Percentiles rank a stretch among this genome's conserved stretches.
phyloP scores from a whole-genome alignment of 169 alveolate species.

The Amoebophrya sp. region DNA sequence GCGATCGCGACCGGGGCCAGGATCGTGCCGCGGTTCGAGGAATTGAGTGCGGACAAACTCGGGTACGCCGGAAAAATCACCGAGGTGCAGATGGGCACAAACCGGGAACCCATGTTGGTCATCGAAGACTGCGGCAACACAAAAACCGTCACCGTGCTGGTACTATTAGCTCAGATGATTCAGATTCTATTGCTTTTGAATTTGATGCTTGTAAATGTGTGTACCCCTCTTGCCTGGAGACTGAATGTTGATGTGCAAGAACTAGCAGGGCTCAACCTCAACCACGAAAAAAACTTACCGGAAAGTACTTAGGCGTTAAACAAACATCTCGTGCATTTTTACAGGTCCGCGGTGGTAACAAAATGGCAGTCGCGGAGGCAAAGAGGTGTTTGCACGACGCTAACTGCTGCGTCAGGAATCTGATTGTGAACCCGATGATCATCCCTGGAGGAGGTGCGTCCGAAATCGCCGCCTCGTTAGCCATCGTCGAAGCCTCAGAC shows the following conservation, averaged over 20 bases:
- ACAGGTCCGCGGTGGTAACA: conserved; percentile 88
- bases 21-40: conserved; percentile 46
- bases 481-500: conserved; percentile 84
- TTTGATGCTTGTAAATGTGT: background rate
- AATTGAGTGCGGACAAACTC: conserved; percentile 81
- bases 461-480: conserved; percentile 88
- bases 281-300: conserved; percentile 49
- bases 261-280: no score
- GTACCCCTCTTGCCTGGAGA: no score
- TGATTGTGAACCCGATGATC: conserved; percentile 39
- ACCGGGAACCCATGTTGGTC: conserved; percentile 84
- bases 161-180: no score
- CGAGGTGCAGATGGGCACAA: conserved; percentile 89
- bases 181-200: no score
- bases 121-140: conserved; percentile 71
- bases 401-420: conserved; percentile 90
- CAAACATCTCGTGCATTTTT: no score
- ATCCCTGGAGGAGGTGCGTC: conserved; percentile 82
- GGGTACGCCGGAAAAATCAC: conserved; percentile 87
- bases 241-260: no score
- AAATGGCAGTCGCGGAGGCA: conserved; percentile 94
- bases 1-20: conserved; percentile 96
- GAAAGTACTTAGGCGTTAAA: conserved; percentile 63
- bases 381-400: conserved; percentile 97
- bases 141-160: conserved; percentile 42